A percentile compares a stretch with the other conserved stretches of the same genome.
phyloP scores from a whole-genome alignment of 2,329 filamentous ascomycete species.

The Dactylellina leptospora region DNA sequence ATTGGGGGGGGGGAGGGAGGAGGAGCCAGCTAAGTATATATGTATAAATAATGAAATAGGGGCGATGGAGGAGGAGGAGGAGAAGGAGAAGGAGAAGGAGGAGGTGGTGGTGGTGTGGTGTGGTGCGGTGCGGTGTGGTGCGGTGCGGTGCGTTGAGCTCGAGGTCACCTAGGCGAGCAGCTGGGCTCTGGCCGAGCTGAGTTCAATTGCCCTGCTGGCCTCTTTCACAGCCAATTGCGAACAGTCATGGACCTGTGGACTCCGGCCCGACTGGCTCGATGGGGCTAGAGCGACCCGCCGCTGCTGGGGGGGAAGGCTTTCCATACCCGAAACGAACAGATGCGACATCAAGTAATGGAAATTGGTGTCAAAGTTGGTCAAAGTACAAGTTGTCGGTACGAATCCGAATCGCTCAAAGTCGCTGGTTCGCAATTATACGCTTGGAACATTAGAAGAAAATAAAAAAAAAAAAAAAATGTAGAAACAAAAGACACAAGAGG shows the following conservation, averaged over 20 bases:
- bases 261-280: too few relatives aligned
- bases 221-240: slow-evolving; percentile 16
- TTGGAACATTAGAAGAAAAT: background rate
- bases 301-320: too few relatives aligned
- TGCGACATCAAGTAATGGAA: too few relatives aligned
- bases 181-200: slow-evolving; percentile 12
- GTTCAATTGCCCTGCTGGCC: slow-evolving; percentile 46
- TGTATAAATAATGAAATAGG: slow-evolving; percentile 15
- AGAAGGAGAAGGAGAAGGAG: background rate
- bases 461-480: background rate
- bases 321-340: too few relatives aligned
- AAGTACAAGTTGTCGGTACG: too few relatives aligned
- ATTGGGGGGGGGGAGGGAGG: background rate
- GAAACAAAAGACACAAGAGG: background rate
- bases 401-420: too few relatives aligned
- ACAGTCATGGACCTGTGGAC: too few relatives aligned
- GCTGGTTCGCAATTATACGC: background rate
- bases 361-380: too few relatives aligned
- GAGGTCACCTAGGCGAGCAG: slow-evolving; percentile 18
- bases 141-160: slow-evolving; percentile 34
- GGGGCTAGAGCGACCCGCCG: too few relatives aligned
- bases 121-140: slow-evolving; percentile 7
- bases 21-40: slow-evolving; percentile 23
- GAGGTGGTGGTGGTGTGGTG: slow-evolving; percentile 19
- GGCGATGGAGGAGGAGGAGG: background rate